Conservation (phyloP, 2,329 filamentous ascomycete species). For the Talaromyces amestolkiae region DNA sequence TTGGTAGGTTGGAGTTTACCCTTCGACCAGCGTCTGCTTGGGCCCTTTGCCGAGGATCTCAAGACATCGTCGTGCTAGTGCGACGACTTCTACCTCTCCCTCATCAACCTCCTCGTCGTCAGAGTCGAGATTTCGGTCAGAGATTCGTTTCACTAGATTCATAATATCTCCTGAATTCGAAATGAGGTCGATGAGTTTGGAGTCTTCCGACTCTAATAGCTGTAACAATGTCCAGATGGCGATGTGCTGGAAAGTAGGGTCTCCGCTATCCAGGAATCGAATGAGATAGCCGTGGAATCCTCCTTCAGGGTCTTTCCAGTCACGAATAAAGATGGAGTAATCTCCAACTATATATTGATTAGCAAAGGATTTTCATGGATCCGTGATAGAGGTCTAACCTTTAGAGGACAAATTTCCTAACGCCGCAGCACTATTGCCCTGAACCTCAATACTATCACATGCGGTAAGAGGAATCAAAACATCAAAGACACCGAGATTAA, state of each 20-base stretch:
- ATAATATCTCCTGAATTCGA: conserved; percentile 88
- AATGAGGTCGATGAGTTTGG: conserved; percentile 81
- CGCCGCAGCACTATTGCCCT: conserved; percentile 95
- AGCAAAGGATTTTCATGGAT: conserved; percentile 20
- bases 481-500: conserved; percentile 92
- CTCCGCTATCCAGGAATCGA: conserved; percentile 88
- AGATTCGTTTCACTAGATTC: conserved; percentile 85
- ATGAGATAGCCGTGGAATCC: conserved; percentile 94
- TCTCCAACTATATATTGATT: conserved; percentile 70
- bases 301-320: conserved; percentile 88
- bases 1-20: conserved; percentile 42
- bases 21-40: conserved; percentile 76
- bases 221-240: conserved; percentile 97
- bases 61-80: conserved; percentile 82
- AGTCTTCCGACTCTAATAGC: conserved; percentile 90
- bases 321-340: conserved; percentile 91
- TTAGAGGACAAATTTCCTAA: conserved; percentile 95
- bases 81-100: conserved; percentile 89
- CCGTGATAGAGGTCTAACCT: conserved; percentile 54
- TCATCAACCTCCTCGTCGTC: conserved; percentile 85
- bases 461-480: conserved; percentile 93
- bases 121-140: conserved; percentile 81
- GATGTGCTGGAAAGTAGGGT: conserved; percentile 98
- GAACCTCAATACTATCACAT: conserved; percentile 93
- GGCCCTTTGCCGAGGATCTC: conserved; percentile 78